Evolutionary conservation across 305 asterid species (phyloP).

Genomic region (Ajuga reptans): DNA sequence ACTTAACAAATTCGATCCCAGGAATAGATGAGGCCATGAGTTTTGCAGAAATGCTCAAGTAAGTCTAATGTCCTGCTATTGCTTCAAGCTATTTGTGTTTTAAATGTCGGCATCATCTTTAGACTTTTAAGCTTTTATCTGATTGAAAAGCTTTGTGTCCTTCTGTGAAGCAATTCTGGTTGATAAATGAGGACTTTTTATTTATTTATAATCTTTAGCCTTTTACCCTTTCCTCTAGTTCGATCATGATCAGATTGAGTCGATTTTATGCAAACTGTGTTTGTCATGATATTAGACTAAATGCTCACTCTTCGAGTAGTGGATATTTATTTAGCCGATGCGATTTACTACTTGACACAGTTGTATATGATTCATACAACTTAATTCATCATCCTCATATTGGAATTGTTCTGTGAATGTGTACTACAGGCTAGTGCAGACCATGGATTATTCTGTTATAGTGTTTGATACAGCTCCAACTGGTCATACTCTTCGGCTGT

Average conservation of each 20-base stretch:
- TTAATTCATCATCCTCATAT: slow-evolving; percentile 5
- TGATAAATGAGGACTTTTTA: neutral
- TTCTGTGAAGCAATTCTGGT: slow-evolving; percentile 1
- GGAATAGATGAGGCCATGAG: slow-evolving; percentile 99
- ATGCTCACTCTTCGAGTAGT: neutral
- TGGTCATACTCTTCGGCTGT: slow-evolving; percentile 91
- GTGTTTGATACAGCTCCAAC: slow-evolving; percentile 99
- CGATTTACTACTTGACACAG: neutral
- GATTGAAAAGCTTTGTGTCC: neutral
- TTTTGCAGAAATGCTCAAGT: slow-evolving; percentile 98
- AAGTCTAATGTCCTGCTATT: slow-evolving; percentile 18
- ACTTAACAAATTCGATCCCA: slow-evolving; percentile 82
- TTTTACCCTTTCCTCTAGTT: neutral
- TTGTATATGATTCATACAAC: neutral
- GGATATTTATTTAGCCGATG: neutral
- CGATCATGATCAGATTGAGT: neutral
- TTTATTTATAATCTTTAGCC: neutral
- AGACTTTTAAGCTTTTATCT: neutral
- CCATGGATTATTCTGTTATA: slow-evolving; percentile 93
- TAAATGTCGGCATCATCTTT: neutral
- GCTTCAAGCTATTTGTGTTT: neutral
- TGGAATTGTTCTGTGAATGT: slow-evolving; percentile 2
- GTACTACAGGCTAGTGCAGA: slow-evolving; percentile 79
- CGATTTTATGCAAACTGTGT: neutral
- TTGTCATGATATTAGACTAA: neutral